phyloP scores from a whole-genome alignment of 805 yeast species.

The Saccharomycopsis lassenensis region DNA sequence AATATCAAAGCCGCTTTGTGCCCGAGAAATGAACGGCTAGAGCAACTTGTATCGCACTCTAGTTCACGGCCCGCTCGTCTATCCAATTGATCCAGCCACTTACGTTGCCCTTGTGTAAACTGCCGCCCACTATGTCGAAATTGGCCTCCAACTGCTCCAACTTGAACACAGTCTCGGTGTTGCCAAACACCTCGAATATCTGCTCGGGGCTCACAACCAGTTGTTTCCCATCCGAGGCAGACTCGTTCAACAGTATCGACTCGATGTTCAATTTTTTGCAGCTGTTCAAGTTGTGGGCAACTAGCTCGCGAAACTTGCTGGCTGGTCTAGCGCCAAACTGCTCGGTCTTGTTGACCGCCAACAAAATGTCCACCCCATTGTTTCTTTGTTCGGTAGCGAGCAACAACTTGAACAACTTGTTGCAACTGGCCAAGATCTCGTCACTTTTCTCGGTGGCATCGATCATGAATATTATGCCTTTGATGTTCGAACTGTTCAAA shows the following conservation, averaged over 20 bases:
- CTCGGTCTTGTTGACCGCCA: slow-evolving; percentile 82
- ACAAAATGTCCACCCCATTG: slow-evolving; percentile 60
- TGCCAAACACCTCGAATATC: slow-evolving; percentile 35
- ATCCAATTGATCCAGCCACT: slow-evolving; percentile 70
- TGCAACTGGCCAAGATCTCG: slow-evolving; percentile 42
- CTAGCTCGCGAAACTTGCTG: slow-evolving; percentile 40
- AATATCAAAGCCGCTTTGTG: no score
- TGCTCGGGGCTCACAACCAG: slow-evolving; percentile 29
- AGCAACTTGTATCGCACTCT: no score
- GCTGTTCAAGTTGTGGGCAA: slow-evolving; percentile 44
- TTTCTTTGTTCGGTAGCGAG: slow-evolving; percentile 45
- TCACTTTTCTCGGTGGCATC: slow-evolving; percentile 55
- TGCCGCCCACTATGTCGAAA: slow-evolving; percentile 62
- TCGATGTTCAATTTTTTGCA: slow-evolving; percentile 24
- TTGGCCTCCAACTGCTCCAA: slow-evolving; percentile 67
- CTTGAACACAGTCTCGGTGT: slow-evolving; percentile 34
- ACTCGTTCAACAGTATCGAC: slow-evolving; percentile 25
- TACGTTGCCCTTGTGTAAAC: slow-evolving; percentile 46
- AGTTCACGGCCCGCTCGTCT: slow-evolving; percentile 59
- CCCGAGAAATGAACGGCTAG: no score
- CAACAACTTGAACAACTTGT: slow-evolving; percentile 48
- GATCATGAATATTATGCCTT: slow-evolving; percentile 66
- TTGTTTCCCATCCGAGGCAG: slow-evolving; percentile 27
- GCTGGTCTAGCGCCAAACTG: slow-evolving; percentile 73
- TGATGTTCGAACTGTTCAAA: slow-evolving; percentile 33